Conservation (phyloP, 2,329 filamentous ascomycete genomes). For the Parastagonospora nodorum region DNA sequence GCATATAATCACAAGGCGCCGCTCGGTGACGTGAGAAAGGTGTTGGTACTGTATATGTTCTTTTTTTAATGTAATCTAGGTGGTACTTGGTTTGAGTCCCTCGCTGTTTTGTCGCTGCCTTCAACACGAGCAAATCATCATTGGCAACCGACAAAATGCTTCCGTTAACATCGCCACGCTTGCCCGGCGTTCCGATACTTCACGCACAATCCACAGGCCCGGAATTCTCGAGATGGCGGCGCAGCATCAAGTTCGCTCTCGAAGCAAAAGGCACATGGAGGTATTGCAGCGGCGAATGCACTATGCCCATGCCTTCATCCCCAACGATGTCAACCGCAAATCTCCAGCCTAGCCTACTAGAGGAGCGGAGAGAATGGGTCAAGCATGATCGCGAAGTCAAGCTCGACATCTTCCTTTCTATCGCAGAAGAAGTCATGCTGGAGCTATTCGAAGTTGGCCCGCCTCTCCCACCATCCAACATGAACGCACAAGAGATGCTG, state of each 20-base stretch:
- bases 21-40: not conserved
- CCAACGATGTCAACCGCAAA: conserved; percentile 20
- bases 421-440: conserved; percentile 45
- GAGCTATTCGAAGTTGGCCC: conserved; percentile 43
- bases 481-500: conserved; percentile 41
- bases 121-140: not conserved
- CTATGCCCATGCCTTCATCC: conserved; percentile 44
- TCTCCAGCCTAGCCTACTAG: conserved; percentile 37
- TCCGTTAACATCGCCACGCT: conserved; percentile 29
- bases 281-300: conserved; percentile 36
- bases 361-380: conserved; percentile 42
- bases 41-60: not conserved
- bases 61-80: not conserved
- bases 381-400: conserved; percentile 44
- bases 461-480: conserved; percentile 37
- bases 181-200: conserved; percentile 37
- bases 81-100: not conserved
- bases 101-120: not conserved
- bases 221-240: conserved; percentile 40
- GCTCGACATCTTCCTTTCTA: conserved; percentile 43
- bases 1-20: conserved; percentile 7
- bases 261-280: conserved; percentile 39
- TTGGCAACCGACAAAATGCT: conserved; percentile 13
- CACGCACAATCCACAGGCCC: conserved; percentile 32
- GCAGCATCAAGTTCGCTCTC: conserved; percentile 37